These are phyloP conservation scores for Kazachstania kunashirensis DNA, from an alignment of 805 yeast species.

Conservation along the genomic window DNA sequence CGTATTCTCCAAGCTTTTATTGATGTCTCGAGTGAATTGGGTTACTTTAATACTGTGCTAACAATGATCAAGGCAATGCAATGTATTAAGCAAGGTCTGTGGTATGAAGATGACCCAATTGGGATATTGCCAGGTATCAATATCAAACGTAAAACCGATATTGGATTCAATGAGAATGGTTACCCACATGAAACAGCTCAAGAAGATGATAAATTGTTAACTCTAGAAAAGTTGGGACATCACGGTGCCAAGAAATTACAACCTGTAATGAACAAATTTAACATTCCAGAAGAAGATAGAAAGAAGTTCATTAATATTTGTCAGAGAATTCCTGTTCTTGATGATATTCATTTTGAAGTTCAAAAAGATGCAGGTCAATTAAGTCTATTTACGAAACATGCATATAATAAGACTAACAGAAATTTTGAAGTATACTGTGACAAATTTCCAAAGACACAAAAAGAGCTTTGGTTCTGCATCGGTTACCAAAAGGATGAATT, in stretches of 20 bases:
- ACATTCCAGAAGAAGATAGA: constrained; percentile 34
- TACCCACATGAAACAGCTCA: constrained; percentile 5
- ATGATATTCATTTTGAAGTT: constrained; percentile 34
- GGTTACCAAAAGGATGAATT: constrained; percentile 45
- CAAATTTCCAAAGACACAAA: constrained; percentile 79
- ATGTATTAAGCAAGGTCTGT: constrained; percentile 76
- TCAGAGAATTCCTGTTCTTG: constrained; percentile 47
- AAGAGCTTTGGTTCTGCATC: constrained; percentile 87
- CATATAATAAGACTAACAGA: constrained; percentile 35
- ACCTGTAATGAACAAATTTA: constrained; percentile 13
- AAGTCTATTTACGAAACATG: constrained; percentile 42
- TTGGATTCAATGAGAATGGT: constrained; percentile 17
- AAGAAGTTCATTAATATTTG: constrained; percentile 46
- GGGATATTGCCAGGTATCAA: constrained; percentile 33
- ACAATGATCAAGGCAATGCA: constrained; percentile 64
- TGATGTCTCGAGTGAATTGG: constrained; percentile 81
- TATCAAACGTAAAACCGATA: constrained; percentile 25
- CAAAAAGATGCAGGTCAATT: constrained; percentile 34
- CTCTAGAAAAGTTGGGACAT: constrained; percentile 37
- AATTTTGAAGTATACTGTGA: constrained; percentile 69
- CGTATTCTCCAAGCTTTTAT: constrained; percentile 90
- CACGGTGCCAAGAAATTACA: constrained; percentile 29
- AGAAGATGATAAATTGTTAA: constrained; percentile 11
- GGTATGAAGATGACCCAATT: constrained; percentile 74
- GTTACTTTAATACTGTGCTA: constrained; percentile 53